Percentiles rank a stretch among this genome's conserved stretches.
phyloP scores from a whole-genome alignment of 2,329 filamentous ascomycete species.

The Coniochaeta ligniaria region DNA sequence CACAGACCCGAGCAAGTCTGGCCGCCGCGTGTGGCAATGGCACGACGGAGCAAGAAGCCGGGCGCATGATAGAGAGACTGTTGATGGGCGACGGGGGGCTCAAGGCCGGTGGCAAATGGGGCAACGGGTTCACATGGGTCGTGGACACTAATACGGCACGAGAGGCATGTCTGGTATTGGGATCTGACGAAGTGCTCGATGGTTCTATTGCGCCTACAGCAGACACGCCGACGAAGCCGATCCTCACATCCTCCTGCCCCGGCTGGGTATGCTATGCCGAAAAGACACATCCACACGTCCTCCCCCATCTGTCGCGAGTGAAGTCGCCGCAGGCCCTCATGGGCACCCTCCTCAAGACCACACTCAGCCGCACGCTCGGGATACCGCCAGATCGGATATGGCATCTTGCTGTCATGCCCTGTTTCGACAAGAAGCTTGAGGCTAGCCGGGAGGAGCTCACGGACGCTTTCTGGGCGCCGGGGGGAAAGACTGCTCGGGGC shows the following conservation, averaged over 20 bases:
- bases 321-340: slow-evolving; percentile 93
- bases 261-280: slow-evolving; percentile 99
- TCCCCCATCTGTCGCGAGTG: slow-evolving; percentile 82
- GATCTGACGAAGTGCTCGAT: slow-evolving; percentile 60
- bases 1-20: slow-evolving; percentile 82
- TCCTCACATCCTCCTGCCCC: slow-evolving; percentile 85
- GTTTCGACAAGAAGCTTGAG: slow-evolving; percentile 98
- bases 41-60: slow-evolving; percentile 65
- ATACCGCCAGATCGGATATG: slow-evolving; percentile 77
- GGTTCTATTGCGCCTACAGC: slow-evolving; percentile 5
- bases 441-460: slow-evolving; percentile 91
- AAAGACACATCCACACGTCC: slow-evolving; percentile 90
- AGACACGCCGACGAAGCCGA: slow-evolving; percentile 39
- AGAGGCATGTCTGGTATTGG: slow-evolving; percentile 75
- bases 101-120: slow-evolving; percentile 59
- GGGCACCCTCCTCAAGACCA: slow-evolving; percentile 84
- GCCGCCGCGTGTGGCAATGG: slow-evolving; percentile 73
- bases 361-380: slow-evolving; percentile 63
- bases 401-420: slow-evolving; percentile 96
- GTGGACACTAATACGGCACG: slow-evolving; percentile 82
- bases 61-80: slow-evolving; percentile 75
- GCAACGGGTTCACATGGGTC: slow-evolving; percentile 80
- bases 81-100: slow-evolving; percentile 65
- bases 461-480: slow-evolving; percentile 62
- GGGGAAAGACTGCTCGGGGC: slow-evolving; percentile 39